Percentiles rank a stretch among this genome's conserved stretches.
These are phyloP conservation scores for Delphinella strobiligena DNA, from an alignment of 2,329 filamentous ascomycete species.

Conservation along the genomic window DNA sequence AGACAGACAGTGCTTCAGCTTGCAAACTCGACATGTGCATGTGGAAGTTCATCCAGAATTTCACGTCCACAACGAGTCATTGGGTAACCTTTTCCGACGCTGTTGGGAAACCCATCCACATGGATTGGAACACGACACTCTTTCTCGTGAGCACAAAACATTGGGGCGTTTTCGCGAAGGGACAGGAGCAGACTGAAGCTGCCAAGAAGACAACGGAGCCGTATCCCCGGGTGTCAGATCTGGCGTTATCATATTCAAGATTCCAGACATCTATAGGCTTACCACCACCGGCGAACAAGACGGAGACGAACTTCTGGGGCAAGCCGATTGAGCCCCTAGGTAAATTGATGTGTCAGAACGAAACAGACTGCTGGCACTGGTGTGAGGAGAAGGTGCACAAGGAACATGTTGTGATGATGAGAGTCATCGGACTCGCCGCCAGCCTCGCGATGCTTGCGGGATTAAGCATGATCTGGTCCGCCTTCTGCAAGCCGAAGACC, in stretches of 20 bases:
- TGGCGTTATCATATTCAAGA: background rate
- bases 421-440: background rate
- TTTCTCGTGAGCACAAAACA: background rate
- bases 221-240: background rate
- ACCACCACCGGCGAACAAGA: background rate
- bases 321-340: background rate
- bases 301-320: background rate
- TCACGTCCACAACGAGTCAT: background rate
- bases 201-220: background rate
- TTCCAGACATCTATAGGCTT: background rate
- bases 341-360: background rate
- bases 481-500: background rate
- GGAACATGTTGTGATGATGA: background rate
- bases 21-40: conserved; percentile 5
- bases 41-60: conserved; percentile 1
- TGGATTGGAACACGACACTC: background rate
- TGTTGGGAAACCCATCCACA: background rate
- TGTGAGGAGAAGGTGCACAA: too few species aligned
- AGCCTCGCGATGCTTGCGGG: background rate
- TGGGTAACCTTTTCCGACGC: background rate
- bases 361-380: background rate
- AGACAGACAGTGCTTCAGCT: background rate
- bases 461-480: background rate
- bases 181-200: background rate
- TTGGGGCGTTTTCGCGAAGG: background rate